phyloP scores from a whole-genome alignment of 108 stramenopile genomes.

The Conticribra weissflogii region DNA sequence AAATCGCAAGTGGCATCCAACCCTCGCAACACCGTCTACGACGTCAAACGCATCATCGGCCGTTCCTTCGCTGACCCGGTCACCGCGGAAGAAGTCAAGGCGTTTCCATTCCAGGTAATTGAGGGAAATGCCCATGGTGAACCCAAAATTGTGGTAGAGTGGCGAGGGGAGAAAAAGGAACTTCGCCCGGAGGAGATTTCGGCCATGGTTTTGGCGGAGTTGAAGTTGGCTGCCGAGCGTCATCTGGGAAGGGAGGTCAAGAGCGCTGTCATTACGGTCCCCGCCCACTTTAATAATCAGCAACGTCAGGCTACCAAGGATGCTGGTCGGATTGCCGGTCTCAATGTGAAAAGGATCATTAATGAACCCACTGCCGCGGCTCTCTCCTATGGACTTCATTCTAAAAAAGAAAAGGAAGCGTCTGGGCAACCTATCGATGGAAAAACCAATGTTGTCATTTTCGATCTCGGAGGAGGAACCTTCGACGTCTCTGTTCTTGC shows the following conservation, averaged over 20 bases:
- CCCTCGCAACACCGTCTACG: conserved; percentile 65
- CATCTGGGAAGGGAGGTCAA: conserved; percentile 57
- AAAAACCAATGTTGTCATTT: conserved; percentile 77
- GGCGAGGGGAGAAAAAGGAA: conserved; percentile 56
- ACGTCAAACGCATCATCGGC: conserved; percentile 77
- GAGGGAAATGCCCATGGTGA: conserved; percentile 50
- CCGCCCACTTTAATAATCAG: conserved; percentile 90
- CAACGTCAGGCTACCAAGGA: conserved; percentile 90
- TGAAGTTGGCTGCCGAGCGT: conserved; percentile 60
- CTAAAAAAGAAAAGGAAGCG: conserved; percentile 35
- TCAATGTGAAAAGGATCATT: conserved; percentile 71
- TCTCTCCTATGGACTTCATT: conserved; percentile 69
- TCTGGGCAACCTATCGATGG: conserved; percentile 10
- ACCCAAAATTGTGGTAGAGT: conserved; percentile 55
- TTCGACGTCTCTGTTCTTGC: conserved; percentile 71
- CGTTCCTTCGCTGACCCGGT: conserved; percentile 56
- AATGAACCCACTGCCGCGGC: conserved; percentile 84
- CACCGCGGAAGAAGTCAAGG: conserved; percentile 57
- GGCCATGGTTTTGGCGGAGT: conserved; percentile 67
- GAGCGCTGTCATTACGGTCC: conserved; percentile 84
- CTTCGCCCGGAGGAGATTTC: conserved; percentile 67
- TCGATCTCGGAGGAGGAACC: conserved; percentile 83
- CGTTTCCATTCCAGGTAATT: conserved; percentile 54
- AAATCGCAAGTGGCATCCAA: conserved; percentile 66
- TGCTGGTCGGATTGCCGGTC: conserved; percentile 70